Conservation (phyloP, 306 rosid genomes). For the Pachyrhizus erosus region DNA sequence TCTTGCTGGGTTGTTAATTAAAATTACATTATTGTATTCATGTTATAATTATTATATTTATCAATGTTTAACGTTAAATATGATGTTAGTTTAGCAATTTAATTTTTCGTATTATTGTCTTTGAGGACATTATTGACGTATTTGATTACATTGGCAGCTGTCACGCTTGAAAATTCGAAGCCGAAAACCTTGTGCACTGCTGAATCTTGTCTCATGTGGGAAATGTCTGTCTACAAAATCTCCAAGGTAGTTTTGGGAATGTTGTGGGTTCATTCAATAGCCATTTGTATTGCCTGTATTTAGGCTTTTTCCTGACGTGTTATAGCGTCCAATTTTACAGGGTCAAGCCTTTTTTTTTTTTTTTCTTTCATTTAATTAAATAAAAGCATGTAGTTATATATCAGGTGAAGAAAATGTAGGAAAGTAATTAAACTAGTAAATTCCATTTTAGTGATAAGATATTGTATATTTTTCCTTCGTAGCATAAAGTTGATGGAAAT, state of each 20-base stretch:
- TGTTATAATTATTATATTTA: neutral
- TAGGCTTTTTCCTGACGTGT: conserved; percentile 54
- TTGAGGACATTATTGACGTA: conserved; percentile 39
- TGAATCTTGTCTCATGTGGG: conserved; percentile 90
- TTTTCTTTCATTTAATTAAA: conserved; percentile 51
- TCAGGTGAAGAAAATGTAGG: conserved; percentile 52
- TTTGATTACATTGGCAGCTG: conserved; percentile 69
- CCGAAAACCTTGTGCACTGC: conserved; percentile 69
- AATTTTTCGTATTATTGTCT: neutral
- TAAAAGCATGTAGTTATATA: conserved; percentile 56
- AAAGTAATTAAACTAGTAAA: conserved; percentile 47
- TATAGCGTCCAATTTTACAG: conserved; percentile 56
- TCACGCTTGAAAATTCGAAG: conserved; percentile 78
- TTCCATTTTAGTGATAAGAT: conserved; percentile 47
- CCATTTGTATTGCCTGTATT: conserved; percentile 59
- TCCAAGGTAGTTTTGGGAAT: conserved; percentile 70
- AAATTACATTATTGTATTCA: neutral
- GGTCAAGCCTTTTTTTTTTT: conserved; percentile 49
- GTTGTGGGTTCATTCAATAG: conserved; percentile 54
- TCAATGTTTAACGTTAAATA: neutral
- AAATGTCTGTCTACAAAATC: conserved; percentile 78
- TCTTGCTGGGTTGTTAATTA: neutral
- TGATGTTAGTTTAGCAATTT: conserved; percentile 1
- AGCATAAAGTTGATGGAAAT: conserved; percentile 38
- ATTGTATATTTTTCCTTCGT: conserved; percentile 45